Conservation (phyloP, 192 early-diverging fungal species). For the Backusella morwellensis region DNA sequence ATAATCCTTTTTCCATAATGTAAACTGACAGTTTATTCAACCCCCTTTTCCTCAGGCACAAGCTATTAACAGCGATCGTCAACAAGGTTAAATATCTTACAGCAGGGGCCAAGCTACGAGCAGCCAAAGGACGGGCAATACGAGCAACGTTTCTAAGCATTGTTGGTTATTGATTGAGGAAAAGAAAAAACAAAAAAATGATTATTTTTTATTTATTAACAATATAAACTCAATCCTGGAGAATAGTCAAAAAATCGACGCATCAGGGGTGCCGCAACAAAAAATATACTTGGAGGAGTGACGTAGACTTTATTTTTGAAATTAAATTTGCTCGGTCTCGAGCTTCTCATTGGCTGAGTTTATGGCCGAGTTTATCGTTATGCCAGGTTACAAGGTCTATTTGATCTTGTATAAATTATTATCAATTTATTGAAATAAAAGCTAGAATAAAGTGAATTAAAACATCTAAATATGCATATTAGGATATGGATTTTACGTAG, state of each 20-base stretch:
- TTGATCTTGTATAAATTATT: too few species aligned
- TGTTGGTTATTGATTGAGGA: conserved; percentile 19
- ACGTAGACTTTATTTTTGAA: background rate
- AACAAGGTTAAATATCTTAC: conserved; percentile 21
- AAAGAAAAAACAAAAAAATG: conserved; percentile 8
- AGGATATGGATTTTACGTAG: too few species aligned
- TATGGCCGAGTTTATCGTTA: background rate
- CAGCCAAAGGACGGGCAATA: conserved; percentile 49
- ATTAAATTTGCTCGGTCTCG: background rate
- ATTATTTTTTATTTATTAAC: conserved; percentile 14
- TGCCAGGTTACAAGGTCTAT: too few species aligned
- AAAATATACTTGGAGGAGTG: background rate
- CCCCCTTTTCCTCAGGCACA: background rate
- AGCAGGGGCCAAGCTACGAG: conserved; percentile 49
- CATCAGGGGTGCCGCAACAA: background rate
- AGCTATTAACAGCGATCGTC: background rate
- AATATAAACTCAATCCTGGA: conserved; percentile 8
- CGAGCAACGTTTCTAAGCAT: conserved; percentile 55
- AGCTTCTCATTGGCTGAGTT: background rate
- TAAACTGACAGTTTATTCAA: background rate
- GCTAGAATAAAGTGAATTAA: too few species aligned
- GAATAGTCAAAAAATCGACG: background rate
- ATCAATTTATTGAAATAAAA: too few species aligned
- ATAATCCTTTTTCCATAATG: background rate
- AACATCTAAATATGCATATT: too few species aligned